These are phyloP conservation scores for Claviceps citrina DNA, from an alignment of 2,329 filamentous ascomycete genomes.

Conservation along the genomic window DNA sequence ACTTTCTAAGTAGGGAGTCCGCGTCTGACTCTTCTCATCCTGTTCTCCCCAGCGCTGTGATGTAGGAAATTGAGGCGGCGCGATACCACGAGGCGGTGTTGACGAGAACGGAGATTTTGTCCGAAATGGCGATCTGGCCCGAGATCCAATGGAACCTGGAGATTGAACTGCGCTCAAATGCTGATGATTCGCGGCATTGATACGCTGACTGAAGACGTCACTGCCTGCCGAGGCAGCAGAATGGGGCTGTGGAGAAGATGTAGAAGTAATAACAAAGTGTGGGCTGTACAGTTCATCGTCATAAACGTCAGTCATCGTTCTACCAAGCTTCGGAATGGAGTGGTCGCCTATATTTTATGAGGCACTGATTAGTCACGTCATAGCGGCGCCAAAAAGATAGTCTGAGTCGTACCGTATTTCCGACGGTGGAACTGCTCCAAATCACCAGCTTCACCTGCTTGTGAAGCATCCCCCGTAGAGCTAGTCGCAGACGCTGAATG, in stretches of 20 bases:
- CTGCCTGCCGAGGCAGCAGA: constrained; percentile 33
- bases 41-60: constrained; percentile 46
- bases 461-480: constrained; percentile 42
- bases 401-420: constrained; percentile 35
- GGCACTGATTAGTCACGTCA: constrained; percentile 27
- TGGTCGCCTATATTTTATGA: constrained; percentile 22
- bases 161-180: constrained; percentile 46
- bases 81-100: constrained; percentile 19
- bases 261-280: constrained; percentile 42
- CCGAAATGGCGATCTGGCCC: constrained; percentile 70
- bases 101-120: constrained; percentile 47
- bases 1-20: constrained; percentile 22
- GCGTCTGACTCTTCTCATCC: constrained; percentile 29
- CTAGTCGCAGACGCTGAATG: constrained; percentile 42
- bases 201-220: constrained; percentile 55
- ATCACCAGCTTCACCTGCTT: constrained; percentile 37
- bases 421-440: constrained; percentile 32
- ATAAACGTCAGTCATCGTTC: constrained; percentile 75
- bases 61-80: constrained; percentile 26
- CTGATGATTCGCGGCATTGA: constrained; percentile 66
- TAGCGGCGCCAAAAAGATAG: neutral
- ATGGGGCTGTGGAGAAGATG: constrained; percentile 33
- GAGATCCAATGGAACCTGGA: constrained; percentile 30
- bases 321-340: constrained; percentile 59
- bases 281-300: constrained; percentile 75